phyloP scores from a whole-genome alignment of 169 alveolate species.

The Plasmodium fragile region DNA sequence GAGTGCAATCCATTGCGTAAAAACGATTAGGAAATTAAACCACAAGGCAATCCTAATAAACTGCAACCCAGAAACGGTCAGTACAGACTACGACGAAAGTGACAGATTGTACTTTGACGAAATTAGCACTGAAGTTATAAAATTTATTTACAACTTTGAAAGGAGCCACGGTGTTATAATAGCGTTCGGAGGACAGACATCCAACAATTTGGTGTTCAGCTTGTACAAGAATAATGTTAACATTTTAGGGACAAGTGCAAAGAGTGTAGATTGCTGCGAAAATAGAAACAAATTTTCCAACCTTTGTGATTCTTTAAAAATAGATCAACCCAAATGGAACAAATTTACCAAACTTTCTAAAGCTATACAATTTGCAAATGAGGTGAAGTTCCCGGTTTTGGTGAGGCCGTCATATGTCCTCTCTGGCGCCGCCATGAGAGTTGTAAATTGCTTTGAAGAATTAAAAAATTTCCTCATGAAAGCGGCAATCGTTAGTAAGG shows the following conservation, averaged over 20 bases:
- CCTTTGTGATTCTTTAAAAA: constrained; percentile 88
- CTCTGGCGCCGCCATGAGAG: constrained; percentile 93
- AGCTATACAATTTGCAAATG: constrained; percentile 81
- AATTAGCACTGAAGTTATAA: constrained; percentile 84
- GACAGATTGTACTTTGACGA: constrained; percentile 91
- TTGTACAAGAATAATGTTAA: constrained; percentile 79
- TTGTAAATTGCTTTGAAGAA: constrained; percentile 84
- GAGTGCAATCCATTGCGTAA: constrained; percentile 90
- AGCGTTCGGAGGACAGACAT: constrained; percentile 93
- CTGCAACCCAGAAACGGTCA: constrained; percentile 94
- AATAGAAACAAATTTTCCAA: constrained; percentile 89
- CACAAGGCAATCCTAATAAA: constrained; percentile 85
- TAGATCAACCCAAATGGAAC: constrained; percentile 93
- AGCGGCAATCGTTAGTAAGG: constrained; percentile 91
- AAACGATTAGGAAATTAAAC: constrained; percentile 83
- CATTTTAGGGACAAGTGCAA: constrained; percentile 91
- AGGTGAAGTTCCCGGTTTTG: constrained; percentile 88
- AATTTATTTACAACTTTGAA: constrained; percentile 85
- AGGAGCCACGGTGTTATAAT: constrained; percentile 85
- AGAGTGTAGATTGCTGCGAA: constrained; percentile 91
- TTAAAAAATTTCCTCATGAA: constrained; percentile 84
- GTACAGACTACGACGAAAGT: constrained; percentile 92
- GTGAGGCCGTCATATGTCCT: constrained; percentile 93
- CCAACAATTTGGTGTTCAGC: constrained; percentile 89
- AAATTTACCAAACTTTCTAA: constrained; percentile 85